phyloP scores from a whole-genome alignment of 2,329 filamentous ascomycete species.

The Thermomyces lanuginosus region DNA sequence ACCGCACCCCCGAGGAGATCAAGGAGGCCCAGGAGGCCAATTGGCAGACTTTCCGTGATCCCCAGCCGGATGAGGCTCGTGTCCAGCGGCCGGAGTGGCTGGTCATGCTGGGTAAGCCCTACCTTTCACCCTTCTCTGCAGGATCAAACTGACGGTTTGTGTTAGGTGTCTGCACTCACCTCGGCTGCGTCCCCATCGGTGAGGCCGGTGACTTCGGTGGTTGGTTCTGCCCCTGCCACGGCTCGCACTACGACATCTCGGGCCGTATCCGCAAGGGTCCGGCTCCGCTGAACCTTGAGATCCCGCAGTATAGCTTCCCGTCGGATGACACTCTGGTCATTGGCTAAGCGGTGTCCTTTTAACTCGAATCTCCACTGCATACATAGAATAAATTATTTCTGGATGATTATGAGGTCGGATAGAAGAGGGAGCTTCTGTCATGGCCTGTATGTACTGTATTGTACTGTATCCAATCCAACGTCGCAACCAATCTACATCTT shows the following conservation, averaged over 20 bases:
- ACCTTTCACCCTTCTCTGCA: conserved; percentile 1
- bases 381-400: no score
- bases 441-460: no score
- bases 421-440: no score
- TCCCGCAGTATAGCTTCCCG: conserved; percentile 82
- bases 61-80: conserved; percentile 77
- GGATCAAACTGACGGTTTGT: neutral
- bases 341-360: no score
- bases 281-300: conserved; percentile 91
- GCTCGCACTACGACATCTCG: conserved; percentile 99
- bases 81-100: conserved; percentile 98
- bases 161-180: conserved; percentile 89
- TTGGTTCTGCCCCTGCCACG: conserved; percentile 99
- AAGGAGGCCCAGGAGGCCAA: conserved; percentile 83
- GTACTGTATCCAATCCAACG: no score
- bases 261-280: conserved; percentile 96
- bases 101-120: conserved; percentile 72
- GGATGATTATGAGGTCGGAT: no score
- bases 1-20: conserved; percentile 88
- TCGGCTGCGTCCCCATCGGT: conserved; percentile 97
- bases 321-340: conserved; percentile 79
- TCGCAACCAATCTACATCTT: no score
- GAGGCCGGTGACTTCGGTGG: conserved; percentile 96
- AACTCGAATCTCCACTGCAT: no score
- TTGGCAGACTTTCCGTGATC: conserved; percentile 71